A percentile compares a stretch with the other conserved stretches of the same genome.
phyloP scores from a whole-genome alignment of 306 rosid genomes.

The Corylus avellana region DNA sequence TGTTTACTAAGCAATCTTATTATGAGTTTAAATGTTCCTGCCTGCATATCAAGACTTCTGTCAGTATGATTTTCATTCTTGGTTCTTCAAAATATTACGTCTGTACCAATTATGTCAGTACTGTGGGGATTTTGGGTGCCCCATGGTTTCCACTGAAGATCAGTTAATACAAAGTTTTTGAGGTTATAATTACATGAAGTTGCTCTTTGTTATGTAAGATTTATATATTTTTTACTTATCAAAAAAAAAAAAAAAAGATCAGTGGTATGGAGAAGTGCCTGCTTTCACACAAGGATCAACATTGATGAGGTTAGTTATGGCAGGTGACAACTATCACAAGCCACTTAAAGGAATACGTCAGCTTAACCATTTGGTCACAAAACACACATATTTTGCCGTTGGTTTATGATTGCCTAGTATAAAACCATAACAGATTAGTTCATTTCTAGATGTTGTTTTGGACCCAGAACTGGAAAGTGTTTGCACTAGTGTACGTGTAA shows the following conservation, averaged over 20 bases:
- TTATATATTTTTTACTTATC: too few species aligned
- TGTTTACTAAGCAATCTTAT: neutral
- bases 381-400: neutral
- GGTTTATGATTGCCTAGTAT: neutral
- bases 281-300: neutral
- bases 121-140: neutral
- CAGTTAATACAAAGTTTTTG: constrained; percentile 12
- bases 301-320: neutral
- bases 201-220: constrained; percentile 17
- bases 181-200: constrained; percentile 10
- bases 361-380: neutral
- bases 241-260: neutral
- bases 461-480: neutral
- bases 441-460: neutral
- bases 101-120: neutral
- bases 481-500: neutral
- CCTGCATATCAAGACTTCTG: neutral
- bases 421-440: neutral
- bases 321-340: neutral
- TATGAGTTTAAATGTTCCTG: neutral
- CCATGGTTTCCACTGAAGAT: neutral
- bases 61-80: neutral
- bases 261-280: neutral
- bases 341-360: neutral
- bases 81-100: neutral